Conservation (phyloP, 306 rosid species). For the Cucumis hystrix region DNA sequence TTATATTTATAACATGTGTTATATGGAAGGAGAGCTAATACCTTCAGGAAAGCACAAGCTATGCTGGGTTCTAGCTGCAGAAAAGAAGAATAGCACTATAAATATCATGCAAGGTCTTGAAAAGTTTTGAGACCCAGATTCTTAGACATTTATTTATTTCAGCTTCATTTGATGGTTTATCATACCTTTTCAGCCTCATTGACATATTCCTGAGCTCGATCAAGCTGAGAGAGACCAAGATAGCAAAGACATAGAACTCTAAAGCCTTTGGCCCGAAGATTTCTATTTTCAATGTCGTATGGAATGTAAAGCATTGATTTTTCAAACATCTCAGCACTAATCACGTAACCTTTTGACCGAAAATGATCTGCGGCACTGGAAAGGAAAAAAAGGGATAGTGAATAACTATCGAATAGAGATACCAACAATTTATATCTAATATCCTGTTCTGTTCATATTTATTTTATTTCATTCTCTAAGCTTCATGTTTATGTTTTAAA, state of each 20-base stretch:
- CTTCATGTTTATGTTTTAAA: background rate
- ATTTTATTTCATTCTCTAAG: background rate
- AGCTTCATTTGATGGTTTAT: slow-evolving; percentile 3
- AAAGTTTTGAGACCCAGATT: background rate
- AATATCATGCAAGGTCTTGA: background rate
- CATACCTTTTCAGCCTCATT: slow-evolving; percentile 85
- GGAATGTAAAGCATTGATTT: slow-evolving; percentile 87
- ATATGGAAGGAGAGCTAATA: slow-evolving; percentile 14
- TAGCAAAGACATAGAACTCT: slow-evolving; percentile 91
- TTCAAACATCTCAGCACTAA: slow-evolving; percentile 84
- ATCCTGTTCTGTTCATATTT: background rate
- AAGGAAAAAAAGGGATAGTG: background rate
- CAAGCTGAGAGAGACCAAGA: slow-evolving; percentile 70
- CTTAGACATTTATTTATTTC: background rate
- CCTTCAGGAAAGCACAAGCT: slow-evolving; percentile 86
- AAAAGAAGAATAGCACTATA: slow-evolving; percentile 1
- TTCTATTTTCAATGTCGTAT: slow-evolving; percentile 52
- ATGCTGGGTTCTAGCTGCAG: slow-evolving; percentile 86
- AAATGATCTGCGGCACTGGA: slow-evolving; percentile 74
- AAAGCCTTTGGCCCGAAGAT: slow-evolving; percentile 72
- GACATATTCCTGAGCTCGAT: slow-evolving; percentile 82
- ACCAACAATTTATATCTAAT: background rate
- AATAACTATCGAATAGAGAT: background rate
- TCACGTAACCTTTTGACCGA: slow-evolving; percentile 65
- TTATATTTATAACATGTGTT: background rate